Evolutionary conservation across 768 basidiomycete genomes (phyloP).

Genomic region (Mycena chlorophos): DNA sequence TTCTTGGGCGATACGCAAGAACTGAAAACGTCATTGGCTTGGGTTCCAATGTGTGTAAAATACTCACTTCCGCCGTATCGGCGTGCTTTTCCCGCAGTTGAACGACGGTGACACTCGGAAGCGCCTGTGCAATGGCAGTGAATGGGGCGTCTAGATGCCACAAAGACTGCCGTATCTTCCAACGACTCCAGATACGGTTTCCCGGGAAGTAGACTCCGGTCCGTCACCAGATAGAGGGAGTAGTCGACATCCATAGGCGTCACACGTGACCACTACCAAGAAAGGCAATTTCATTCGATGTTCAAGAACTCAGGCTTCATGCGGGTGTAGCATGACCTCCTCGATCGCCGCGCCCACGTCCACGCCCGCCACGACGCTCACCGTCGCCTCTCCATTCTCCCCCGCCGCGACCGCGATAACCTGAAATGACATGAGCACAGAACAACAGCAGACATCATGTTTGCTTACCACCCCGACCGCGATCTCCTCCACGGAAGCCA

Average conservation of each 20-base stretch:
- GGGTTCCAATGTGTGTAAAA: not conserved
- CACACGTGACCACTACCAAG: not conserved
- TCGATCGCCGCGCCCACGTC: conserved; percentile 43
- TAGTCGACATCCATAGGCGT: conserved; percentile 47
- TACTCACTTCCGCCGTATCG: conserved; percentile 78
- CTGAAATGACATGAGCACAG: not conserved
- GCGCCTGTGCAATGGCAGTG: conserved; percentile 46
- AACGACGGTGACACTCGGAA: conserved; percentile 84
- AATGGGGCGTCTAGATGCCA: not conserved
- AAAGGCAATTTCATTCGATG: conserved; percentile 7
- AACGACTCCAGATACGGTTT: conserved; percentile 75
- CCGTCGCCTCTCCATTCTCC: conserved; percentile 54
- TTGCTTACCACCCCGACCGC: conserved; percentile 27
- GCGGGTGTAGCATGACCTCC: conserved; percentile 4
- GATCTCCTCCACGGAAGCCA: conserved; percentile 27
- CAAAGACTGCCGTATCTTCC: conserved; percentile 61
- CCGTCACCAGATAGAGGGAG: conserved; percentile 86
- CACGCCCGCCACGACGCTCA: conserved; percentile 40
- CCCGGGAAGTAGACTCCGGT: conserved; percentile 67
- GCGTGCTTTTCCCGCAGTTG: conserved; percentile 85
- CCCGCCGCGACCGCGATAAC: conserved; percentile 32
- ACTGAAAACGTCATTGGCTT: conserved; percentile 43
- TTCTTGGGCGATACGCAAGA: conserved; percentile 68
- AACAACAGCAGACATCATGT: not conserved
- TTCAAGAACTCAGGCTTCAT: not conserved